Percentiles rank a stretch among this genome's conserved stretches.
These are phyloP conservation scores for Salix exigua DNA, from an alignment of 345 rosid genomes.

Conservation along the genomic window DNA sequence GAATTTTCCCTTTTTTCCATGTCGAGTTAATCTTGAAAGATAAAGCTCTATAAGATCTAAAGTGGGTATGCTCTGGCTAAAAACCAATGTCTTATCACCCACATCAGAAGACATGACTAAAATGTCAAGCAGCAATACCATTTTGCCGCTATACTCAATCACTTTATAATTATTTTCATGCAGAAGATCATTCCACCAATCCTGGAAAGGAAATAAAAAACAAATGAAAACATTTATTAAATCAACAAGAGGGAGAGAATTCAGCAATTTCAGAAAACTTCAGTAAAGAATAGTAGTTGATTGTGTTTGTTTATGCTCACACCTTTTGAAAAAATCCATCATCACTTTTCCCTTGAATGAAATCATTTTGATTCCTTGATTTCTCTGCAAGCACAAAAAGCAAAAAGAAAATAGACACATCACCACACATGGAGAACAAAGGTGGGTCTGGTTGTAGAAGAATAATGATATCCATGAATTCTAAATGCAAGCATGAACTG, in stretches of 20 bases:
- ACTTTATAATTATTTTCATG: slow-evolving; percentile 64
- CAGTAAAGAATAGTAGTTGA: neutral
- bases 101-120: slow-evolving; percentile 66
- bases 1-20: slow-evolving; percentile 63
- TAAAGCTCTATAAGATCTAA: slow-evolving; percentile 93
- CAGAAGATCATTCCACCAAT: slow-evolving; percentile 98
- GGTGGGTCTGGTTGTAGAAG: neutral
- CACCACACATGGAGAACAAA: neutral
- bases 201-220: slow-evolving; percentile 41
- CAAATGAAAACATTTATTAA: neutral
- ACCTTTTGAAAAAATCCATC: slow-evolving; percentile 73
- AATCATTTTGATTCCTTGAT: slow-evolving; percentile 42
- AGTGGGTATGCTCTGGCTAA: slow-evolving; percentile 98
- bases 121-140: slow-evolving; percentile 94
- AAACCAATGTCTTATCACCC: slow-evolving; percentile 88
- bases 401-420: neutral
- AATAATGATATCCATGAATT: neutral
- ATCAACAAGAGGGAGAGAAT: neutral
- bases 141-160: slow-evolving; percentile 81
- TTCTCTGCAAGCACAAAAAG: slow-evolving; percentile 45
- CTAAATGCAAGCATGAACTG: neutral
- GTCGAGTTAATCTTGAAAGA: slow-evolving; percentile 77
- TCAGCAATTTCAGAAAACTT: neutral
- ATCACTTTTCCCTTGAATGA: slow-evolving; percentile 49
- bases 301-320: slow-evolving; percentile 6